Base-by-base conservation (phyloP, 2,329 filamentous ascomycete species). In the Colletotrichum echinochloae region DNA sequence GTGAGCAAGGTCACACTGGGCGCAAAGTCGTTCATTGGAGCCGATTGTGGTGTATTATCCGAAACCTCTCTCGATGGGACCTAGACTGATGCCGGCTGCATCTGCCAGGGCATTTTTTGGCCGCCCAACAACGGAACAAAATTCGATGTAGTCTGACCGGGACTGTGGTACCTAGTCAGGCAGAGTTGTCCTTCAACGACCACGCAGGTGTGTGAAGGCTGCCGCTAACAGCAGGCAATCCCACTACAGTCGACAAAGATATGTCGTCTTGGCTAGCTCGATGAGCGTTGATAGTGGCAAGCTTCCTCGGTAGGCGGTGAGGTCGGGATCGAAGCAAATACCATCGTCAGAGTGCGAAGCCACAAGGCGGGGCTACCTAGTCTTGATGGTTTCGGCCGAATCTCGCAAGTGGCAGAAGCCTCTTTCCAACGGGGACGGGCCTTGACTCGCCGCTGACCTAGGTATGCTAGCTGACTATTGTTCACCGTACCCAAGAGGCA, bases 331-430 rank as follows among this genome's bases (percentile, higher is more conserved):
- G 28, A 46, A 35, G 49, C 28, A 37, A 12, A 11, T 41, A 41
- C 35, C 26, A 51, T 49, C 18, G 33, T 35, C 35, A 44, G 23
- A n/a, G 60, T 11, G 33, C 14, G 59, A 26, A 14, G 46, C 26
- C n/a, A 23, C 48, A 9, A 61, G n/a, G 20, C 28, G 12, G 30
- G 39, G 46, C 26, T 28, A 23, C 30, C 44, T 48, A 18, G 39
- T 28, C 49, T 33, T n/a, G 16, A n/a, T 56, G 28, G 59, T 63
- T 59, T 65, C 54, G 66, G 66, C 66, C 66, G 46, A 60, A 55
- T 20, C 56, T 52, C 28, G 54, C 46, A 60, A 39, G 55, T 60
- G 48, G 60, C 48, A 55, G 48, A 46, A 46, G 23, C 18, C 39
- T 26, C 52, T 46, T 60, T 60, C 39, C 33, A 63, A 46, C 62